Conservation (phyloP, 768 basidiomycete species). For the Paxillus rubicundulus region DNA sequence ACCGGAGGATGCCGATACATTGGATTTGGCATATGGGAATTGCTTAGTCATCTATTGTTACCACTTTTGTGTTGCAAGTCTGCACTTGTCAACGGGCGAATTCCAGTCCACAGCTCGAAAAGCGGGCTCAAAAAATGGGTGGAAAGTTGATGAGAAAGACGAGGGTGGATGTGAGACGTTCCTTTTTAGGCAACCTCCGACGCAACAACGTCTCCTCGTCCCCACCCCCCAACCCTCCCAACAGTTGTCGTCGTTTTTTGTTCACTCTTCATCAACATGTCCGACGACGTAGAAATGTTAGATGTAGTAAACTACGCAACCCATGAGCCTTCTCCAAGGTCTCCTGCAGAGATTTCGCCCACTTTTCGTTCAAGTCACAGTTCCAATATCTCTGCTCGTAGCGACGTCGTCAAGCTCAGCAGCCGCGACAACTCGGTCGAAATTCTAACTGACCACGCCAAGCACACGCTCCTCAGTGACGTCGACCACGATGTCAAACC, state of each 20-base stretch:
- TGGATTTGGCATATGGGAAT: constrained; percentile 13
- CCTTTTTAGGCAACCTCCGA: constrained; percentile 37
- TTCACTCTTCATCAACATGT: constrained; percentile 11
- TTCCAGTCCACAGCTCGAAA: constrained; percentile 27
- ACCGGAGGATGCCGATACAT: not conserved
- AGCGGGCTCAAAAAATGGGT: constrained; percentile 23
- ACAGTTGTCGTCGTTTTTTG: not conserved
- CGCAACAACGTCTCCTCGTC: constrained; percentile 29
- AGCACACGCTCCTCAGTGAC: constrained; percentile 14
- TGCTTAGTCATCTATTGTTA: constrained; percentile 22
- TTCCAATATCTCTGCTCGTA: constrained; percentile 15
- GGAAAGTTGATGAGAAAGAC: constrained; percentile 30
- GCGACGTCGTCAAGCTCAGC: constrained; percentile 28
- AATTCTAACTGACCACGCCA: constrained; percentile 11
- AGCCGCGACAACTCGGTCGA: constrained; percentile 31
- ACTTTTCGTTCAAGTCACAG: constrained; percentile 16
- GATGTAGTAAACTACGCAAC: constrained; percentile 10
- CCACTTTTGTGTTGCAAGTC: not conserved
- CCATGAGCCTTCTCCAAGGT: not conserved
- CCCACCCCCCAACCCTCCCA: constrained; percentile 18
- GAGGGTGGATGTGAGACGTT: constrained; percentile 30
- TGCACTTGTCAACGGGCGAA: constrained; percentile 9
- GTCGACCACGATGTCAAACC: constrained; percentile 22
- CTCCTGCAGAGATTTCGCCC: constrained; percentile 4
- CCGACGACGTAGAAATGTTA: constrained; percentile 31